phyloP scores from a whole-genome alignment of 768 basidiomycete species.

The Mycena capillaripes region DNA sequence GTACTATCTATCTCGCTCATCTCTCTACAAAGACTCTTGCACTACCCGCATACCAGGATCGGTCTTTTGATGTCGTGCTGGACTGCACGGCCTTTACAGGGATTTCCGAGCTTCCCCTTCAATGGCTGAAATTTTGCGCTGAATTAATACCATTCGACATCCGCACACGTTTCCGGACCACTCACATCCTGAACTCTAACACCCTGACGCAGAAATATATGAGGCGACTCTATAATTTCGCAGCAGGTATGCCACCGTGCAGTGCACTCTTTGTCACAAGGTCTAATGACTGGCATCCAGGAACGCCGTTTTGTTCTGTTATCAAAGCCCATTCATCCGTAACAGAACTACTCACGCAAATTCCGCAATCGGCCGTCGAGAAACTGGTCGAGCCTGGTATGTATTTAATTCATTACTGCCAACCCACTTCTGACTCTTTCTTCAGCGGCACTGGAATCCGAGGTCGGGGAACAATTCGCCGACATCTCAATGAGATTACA shows the following conservation, averaged over 20 bases:
- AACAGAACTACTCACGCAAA: slow-evolving; percentile 67
- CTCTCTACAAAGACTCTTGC: slow-evolving; percentile 61
- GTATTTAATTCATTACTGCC: slow-evolving; percentile 54
- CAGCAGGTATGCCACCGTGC: slow-evolving; percentile 55
- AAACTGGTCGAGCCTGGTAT: slow-evolving; percentile 67
- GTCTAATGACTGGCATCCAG: slow-evolving; percentile 46
- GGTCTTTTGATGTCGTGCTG: slow-evolving; percentile 78
- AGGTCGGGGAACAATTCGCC: slow-evolving; percentile 64
- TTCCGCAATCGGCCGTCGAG: slow-evolving; percentile 63
- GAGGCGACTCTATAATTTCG: slow-evolving; percentile 82
- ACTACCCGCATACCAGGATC: slow-evolving; percentile 60
- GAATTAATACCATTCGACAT: slow-evolving; percentile 83
- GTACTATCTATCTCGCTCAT: neutral
- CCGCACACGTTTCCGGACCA: slow-evolving; percentile 68
- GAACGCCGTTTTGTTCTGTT: slow-evolving; percentile 63
- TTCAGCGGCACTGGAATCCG: slow-evolving; percentile 74
- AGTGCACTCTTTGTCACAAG: slow-evolving; percentile 4
- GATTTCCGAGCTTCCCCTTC: slow-evolving; percentile 82
- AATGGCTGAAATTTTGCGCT: slow-evolving; percentile 84
- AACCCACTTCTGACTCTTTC: slow-evolving; percentile 11
- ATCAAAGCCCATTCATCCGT: slow-evolving; percentile 77
- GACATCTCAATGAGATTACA: slow-evolving; percentile 79
- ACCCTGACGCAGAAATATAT: slow-evolving; percentile 79
- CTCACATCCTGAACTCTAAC: slow-evolving; percentile 84
- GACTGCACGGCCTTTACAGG: slow-evolving; percentile 87